Conservation (phyloP, 2,329 filamentous ascomycete species). For the Arthrobotrys sinensis region DNA sequence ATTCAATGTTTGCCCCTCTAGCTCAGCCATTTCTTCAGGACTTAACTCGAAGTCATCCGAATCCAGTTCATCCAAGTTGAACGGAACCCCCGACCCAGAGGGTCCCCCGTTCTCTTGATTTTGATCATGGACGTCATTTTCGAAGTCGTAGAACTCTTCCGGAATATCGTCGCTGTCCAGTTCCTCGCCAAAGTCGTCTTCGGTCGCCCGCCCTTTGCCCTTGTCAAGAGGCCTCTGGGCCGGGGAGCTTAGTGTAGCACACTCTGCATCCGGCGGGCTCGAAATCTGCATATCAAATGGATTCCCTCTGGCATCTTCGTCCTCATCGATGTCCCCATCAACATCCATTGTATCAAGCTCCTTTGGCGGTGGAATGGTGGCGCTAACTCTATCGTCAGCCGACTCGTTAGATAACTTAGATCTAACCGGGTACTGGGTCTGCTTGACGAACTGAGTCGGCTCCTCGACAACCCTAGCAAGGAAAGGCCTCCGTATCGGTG, state of each 20-base stretch:
- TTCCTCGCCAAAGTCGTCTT: conserved; percentile 23
- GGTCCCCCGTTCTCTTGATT: conserved; percentile 22
- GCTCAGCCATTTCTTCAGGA: conserved; percentile 48
- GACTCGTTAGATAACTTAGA: conserved; percentile 35
- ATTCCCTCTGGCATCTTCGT: conserved; percentile 20
- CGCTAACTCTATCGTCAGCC: conserved; percentile 31
- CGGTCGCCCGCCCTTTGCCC: conserved; percentile 37
- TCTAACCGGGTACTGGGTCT: conserved; percentile 46
- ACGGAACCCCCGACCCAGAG: not conserved
- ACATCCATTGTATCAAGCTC: conserved; percentile 33
- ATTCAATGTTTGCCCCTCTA: conserved; percentile 10
- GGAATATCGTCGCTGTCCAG: conserved; percentile 43
- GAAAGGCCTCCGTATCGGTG: conserved; percentile 38
- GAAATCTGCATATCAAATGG: conserved; percentile 49
- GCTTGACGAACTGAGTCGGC: conserved; percentile 50
- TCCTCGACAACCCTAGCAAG: conserved; percentile 35
- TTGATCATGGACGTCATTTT: conserved; percentile 27
- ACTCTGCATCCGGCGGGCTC: conserved; percentile 46
- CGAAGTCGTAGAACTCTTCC: conserved; percentile 49
- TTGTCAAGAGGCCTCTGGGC: conserved; percentile 34
- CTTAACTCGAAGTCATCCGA: conserved; percentile 49
- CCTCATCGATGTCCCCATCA: conserved; percentile 19
- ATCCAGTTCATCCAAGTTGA: conserved; percentile 30
- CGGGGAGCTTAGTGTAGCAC: conserved; percentile 22
- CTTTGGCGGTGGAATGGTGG: conserved; percentile 23